Conservation (phyloP, 2,329 filamentous ascomycete genomes). For the Beauveria varroae region DNA sequence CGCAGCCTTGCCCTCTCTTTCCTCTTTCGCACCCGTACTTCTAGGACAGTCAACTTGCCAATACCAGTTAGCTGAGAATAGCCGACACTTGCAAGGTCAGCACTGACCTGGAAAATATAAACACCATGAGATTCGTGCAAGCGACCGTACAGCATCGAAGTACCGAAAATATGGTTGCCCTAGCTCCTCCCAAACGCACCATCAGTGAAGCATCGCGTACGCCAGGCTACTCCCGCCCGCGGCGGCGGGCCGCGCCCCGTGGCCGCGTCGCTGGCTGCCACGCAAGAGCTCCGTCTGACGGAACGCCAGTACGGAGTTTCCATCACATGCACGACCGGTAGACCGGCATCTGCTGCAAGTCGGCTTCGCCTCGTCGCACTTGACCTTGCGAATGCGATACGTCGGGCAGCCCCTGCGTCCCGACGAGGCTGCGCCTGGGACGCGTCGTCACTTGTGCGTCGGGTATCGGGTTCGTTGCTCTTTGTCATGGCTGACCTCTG, state of each 20-base stretch:
- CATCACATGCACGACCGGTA: constrained; percentile 3
- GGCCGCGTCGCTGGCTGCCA: not conserved
- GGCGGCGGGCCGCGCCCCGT: not conserved
- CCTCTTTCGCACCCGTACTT: not conserved
- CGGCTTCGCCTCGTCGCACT: constrained; percentile 2
- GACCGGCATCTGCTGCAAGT: not conserved
- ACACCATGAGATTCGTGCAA: not conserved
- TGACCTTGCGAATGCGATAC: constrained; percentile 9
- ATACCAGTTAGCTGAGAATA: too few relatives aligned
- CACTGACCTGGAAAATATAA: not conserved
- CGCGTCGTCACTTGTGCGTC: not conserved
- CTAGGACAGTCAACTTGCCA: not conserved
- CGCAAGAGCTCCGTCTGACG: not conserved
- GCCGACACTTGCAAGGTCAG: too few relatives aligned
- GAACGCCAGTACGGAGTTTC: not conserved
- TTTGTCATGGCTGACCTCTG: not conserved
- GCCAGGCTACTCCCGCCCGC: not conserved
- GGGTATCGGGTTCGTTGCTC: not conserved
- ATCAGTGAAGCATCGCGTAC: constrained; percentile 1
- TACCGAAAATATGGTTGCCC: not conserved
- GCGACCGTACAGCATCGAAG: not conserved
- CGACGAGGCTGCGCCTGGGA: not conserved
- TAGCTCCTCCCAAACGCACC: not conserved
- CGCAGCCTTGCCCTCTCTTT: not conserved
- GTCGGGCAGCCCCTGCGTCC: not conserved